Base-by-base conservation (phyloP, 2,329 filamentous ascomycete species). In the Pseudogymnoascus pannorum region DNA sequence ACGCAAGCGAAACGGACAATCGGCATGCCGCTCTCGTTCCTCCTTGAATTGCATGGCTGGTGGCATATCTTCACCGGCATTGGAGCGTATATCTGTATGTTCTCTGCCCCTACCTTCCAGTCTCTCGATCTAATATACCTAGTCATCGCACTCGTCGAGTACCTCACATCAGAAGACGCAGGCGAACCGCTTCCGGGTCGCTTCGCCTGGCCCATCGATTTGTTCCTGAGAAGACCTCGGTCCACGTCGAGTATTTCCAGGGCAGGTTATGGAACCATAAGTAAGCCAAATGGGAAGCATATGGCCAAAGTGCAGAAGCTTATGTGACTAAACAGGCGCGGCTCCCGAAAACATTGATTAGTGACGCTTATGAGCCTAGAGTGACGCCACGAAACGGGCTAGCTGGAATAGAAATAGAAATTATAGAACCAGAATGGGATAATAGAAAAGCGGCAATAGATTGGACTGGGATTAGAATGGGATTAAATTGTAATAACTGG, bases 41-140 rank as follows among this genome's bases (percentile, higher is more conserved):
- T 82, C 0, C 68, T 86, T 4, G 84, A 86, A 71, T 67, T 86
- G 12, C 84, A 86, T 66, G 84, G 82, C 1, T 86, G 83, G 84
- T 87, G 84, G 84, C 84, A 87, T 66, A 71, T 86, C 14, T 72
- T 85, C 24, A 87, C 83, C 0, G 84, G 81, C 0, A 72, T 82
- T 18, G 78, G 81, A 0, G 81, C 82, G 42, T 71, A 71, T 65
- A 70, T 70, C 14, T 71, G 68, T 71, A 61, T 8, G 67, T 68
- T 42, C 8, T 24, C n/a, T n/a, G n/a, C n/a, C n/a, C n/a, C n/a
- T n/a, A n/a, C n/a, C n/a, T 31, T 36, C 33, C 22, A 16, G 8
- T 14, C 18, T 20, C 2, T 14, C 2, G 38, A 63, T 42, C 62
- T 66, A 57, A 65, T 61, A 62, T 58, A 54, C 35, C 29, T 31